Evolutionary conservation across 2,329 filamentous ascomycete species (phyloP).

Genomic region (Cordyceps javanica): DNA sequence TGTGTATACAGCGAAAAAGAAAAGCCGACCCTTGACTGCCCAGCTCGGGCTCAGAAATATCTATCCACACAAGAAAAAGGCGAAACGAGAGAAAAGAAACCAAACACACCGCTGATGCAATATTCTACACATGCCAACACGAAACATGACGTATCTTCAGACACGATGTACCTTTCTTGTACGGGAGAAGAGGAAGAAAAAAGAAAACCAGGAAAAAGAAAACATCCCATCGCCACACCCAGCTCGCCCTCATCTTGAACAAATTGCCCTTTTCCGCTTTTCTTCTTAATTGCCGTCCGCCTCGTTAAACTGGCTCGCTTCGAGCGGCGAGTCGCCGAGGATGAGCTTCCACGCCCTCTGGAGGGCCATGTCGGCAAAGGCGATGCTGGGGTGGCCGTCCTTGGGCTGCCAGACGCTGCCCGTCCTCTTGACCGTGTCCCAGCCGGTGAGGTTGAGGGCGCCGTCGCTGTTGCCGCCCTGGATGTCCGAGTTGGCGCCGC

Average conservation of each 20-base stretch:
- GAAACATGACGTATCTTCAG: no score
- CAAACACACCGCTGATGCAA: background rate
- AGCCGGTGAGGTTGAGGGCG: slow-evolving; percentile 2
- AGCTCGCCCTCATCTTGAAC: no score
- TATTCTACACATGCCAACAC: background rate
- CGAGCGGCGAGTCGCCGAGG: background rate
- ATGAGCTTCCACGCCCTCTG: slow-evolving; percentile 5
- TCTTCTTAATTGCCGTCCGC: background rate
- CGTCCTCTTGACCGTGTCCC: slow-evolving; percentile 3
- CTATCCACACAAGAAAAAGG: background rate
- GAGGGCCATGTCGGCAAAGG: slow-evolving; percentile 10
- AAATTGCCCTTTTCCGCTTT: no score
- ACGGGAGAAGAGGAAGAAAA: no score
- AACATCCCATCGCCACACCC: background rate
- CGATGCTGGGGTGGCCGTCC: background rate
- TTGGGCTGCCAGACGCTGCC: slow-evolving; percentile 5
- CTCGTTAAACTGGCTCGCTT: slow-evolving; percentile 4
- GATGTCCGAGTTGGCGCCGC: slow-evolving; percentile 20
- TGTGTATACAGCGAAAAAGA: background rate
- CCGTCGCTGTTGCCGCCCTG: slow-evolving; percentile 15
- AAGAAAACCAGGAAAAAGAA: no score
- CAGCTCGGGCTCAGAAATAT: no score
- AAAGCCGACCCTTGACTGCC: no score
- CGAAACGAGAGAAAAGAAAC: background rate
- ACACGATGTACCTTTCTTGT: no score